Percentiles rank a stretch among this genome's conserved stretches.
These are phyloP conservation scores for Xylaria bambusicola DNA, from an alignment of 495 filamentous ascomycete genomes.

Conservation along the genomic window DNA sequence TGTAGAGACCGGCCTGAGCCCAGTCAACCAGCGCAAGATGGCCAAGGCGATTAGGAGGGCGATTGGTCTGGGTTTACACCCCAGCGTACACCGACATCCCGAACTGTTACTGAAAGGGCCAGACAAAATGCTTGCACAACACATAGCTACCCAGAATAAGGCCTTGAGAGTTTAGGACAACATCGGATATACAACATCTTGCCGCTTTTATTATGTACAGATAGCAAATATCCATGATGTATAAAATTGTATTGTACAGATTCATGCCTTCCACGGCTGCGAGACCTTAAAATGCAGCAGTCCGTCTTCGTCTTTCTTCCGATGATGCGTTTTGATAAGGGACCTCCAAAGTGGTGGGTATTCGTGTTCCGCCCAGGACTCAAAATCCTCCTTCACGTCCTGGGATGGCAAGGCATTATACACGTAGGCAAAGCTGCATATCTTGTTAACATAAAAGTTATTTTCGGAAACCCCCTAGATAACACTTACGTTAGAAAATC, in stretches of 20 bases:
- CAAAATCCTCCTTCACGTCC: conserved; percentile 64
- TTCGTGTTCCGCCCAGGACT: conserved; percentile 66
- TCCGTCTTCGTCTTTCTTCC: conserved; percentile 38
- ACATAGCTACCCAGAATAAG: conserved; percentile 15
- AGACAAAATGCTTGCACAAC: conserved; percentile 18
- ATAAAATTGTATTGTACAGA: conserved; percentile 34
- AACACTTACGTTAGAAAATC: conserved; percentile 67
- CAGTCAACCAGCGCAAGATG: conserved; percentile 88
- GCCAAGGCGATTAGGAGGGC: conserved; percentile 88
- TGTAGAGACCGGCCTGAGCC: conserved; percentile 73
- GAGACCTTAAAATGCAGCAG: conserved; percentile 44
- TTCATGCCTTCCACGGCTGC: conserved; percentile 45
- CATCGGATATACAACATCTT: conserved; percentile 22
- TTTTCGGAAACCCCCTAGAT: too few species aligned
- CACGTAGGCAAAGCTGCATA: conserved; percentile 63
- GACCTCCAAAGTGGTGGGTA: conserved; percentile 71
- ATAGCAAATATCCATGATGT: conserved; percentile 26
- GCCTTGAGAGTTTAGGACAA: neutral
- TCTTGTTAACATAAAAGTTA: conserved; percentile 15
- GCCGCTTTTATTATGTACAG: conserved; percentile 33
- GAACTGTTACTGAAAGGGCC: conserved; percentile 63
- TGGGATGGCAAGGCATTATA: conserved; percentile 68
- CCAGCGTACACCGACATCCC: conserved; percentile 89
- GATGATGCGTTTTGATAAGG: conserved; percentile 52
- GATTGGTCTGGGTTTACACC: conserved; percentile 88